Evolutionary conservation across 495 filamentous ascomycete species (phyloP).

Genomic region (Astrothelium subdiscretum): DNA sequence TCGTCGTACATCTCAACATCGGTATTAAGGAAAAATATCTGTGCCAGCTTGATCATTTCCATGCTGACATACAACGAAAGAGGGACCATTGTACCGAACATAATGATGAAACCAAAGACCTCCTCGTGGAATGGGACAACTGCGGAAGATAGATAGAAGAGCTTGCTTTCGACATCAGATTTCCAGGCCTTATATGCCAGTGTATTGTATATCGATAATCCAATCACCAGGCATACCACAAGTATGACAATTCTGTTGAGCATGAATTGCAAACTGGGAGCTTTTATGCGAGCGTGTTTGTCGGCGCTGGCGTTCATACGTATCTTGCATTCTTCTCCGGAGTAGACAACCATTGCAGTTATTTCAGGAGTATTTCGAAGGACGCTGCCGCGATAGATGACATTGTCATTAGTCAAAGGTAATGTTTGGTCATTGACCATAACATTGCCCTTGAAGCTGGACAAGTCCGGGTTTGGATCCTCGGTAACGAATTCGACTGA

Average conservation of each 20-base stretch:
- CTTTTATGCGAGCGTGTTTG: constrained; percentile 84
- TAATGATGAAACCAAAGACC: constrained; percentile 79
- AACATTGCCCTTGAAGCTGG: constrained; percentile 83
- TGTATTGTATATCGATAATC: constrained; percentile 67
- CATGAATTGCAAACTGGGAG: constrained; percentile 65
- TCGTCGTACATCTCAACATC: constrained; percentile 93
- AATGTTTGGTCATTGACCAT: constrained; percentile 57
- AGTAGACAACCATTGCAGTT: constrained; percentile 81
- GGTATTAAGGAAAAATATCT: constrained; percentile 67
- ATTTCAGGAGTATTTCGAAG: constrained; percentile 71
- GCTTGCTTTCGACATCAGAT: constrained; percentile 45
- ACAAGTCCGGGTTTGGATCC: constrained; percentile 87
- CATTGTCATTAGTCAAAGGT: constrained; percentile 73
- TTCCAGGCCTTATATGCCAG: constrained; percentile 75
- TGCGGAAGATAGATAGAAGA: constrained; percentile 64
- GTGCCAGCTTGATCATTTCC: constrained; percentile 86
- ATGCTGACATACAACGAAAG: constrained; percentile 90
- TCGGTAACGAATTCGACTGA: constrained; percentile 58
- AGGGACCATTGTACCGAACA: constrained; percentile 93
- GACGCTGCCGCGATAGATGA: constrained; percentile 81
- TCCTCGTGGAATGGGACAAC: constrained; percentile 64
- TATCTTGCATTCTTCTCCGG: constrained; percentile 95
- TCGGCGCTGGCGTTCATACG: constrained; percentile 98
- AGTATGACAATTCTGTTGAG: constrained; percentile 81
- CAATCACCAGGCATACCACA: constrained; percentile 69